These are phyloP conservation scores for Oemleria cerasiformis DNA, from an alignment of 306 rosid genomes.

Conservation along the genomic window DNA sequence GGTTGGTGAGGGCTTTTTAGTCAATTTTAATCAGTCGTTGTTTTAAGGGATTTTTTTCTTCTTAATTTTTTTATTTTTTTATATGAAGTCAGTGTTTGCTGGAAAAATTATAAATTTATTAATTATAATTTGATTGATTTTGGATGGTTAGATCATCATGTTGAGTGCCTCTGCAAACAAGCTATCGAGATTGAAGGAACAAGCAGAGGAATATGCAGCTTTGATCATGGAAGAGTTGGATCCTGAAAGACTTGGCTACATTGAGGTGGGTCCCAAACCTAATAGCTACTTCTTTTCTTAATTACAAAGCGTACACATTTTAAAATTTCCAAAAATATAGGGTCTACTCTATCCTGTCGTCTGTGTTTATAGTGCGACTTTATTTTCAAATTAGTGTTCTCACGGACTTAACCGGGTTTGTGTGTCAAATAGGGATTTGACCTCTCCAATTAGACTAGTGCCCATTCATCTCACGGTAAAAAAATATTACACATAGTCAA, in stretches of 20 bases:
- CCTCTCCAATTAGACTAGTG: constrained; percentile 16
- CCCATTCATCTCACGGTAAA: constrained; percentile 7
- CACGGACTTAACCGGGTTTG: constrained; percentile 11
- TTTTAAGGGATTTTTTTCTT: not conserved
- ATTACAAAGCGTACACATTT: not conserved
- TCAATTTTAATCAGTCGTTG: constrained; percentile 19
- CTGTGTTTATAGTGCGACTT: constrained; percentile 1
- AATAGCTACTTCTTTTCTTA: no score
- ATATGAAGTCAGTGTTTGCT: not conserved
- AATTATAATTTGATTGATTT: no score
- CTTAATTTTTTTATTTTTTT: not conserved
- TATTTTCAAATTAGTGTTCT: not conserved
- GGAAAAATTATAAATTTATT: constrained; percentile 3
- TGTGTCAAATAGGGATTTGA: constrained; percentile 12
- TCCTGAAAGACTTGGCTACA: constrained; percentile 93
- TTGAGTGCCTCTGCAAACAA: constrained; percentile 95
- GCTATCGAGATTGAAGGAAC: constrained; percentile 90
- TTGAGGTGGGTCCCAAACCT: constrained; percentile 58
- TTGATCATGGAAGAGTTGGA: constrained; percentile 96
- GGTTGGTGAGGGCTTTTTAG: constrained; percentile 71
- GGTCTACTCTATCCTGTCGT: not conserved
- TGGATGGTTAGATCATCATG: constrained; percentile 70
- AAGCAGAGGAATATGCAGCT: constrained; percentile 99
- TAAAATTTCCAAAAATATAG: not conserved
- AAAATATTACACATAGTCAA: no score